Evolutionary conservation across 768 basidiomycete genomes (phyloP).

Genomic region (Tulasnella sp.): DNA sequence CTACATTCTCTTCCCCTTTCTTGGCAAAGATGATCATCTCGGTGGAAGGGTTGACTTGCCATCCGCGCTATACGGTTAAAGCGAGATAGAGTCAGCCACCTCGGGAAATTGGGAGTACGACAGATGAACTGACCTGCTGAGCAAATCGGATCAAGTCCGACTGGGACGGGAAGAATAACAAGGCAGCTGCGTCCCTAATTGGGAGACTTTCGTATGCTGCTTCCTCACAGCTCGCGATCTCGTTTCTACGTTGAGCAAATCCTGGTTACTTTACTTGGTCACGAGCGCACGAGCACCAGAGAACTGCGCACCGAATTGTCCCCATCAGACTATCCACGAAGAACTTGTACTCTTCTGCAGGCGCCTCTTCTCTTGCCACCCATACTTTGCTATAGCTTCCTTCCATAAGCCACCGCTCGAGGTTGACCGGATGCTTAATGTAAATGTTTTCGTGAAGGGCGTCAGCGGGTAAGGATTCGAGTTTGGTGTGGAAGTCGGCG

Average conservation of each 20-base stretch:
- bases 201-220: slow-evolving; percentile 88
- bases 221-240: slow-evolving; percentile 96
- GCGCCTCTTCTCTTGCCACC: slow-evolving; percentile 87
- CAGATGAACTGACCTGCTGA: slow-evolving; percentile 46
- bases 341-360: slow-evolving; percentile 89
- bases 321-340: slow-evolving; percentile 90
- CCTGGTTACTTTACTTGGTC: neutral
- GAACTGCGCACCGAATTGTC: slow-evolving; percentile 66
- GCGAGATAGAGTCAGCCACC: slow-evolving; percentile 2
- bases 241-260: slow-evolving; percentile 49
- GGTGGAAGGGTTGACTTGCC: slow-evolving; percentile 69
- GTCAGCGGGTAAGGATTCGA: slow-evolving; percentile 74
- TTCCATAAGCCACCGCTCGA: slow-evolving; percentile 98
- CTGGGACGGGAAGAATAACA: slow-evolving; percentile 83
- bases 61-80: slow-evolving; percentile 52
- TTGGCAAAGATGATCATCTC: slow-evolving; percentile 68
- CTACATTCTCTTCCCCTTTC: slow-evolving; percentile 72
- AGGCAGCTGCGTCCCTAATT: slow-evolving; percentile 76
- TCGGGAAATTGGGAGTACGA: slow-evolving; percentile 11
- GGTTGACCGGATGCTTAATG: slow-evolving; percentile 78
- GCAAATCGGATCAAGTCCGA: slow-evolving; percentile 80
- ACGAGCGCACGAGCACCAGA: neutral
- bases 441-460: slow-evolving; percentile 45
- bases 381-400: slow-evolving; percentile 97
- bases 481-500: slow-evolving; percentile 93